Evolutionary conservation across 2,329 filamentous ascomycete genomes (phyloP).

Genomic region (Colletotrichum cordylinicola): DNA sequence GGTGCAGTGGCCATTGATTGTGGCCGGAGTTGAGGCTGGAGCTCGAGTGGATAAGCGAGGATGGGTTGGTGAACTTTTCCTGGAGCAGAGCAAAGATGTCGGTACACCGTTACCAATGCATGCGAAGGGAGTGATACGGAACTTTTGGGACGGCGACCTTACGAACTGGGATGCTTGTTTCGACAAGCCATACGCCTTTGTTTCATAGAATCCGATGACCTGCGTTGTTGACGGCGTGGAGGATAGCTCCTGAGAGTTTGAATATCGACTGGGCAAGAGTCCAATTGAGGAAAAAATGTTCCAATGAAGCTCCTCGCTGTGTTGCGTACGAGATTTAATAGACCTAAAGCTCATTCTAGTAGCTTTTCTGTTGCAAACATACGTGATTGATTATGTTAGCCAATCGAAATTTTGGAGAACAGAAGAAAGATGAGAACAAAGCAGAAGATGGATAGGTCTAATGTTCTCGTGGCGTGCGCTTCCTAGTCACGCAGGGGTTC

Average conservation of each 20-base stretch:
- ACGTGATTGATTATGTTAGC: background rate
- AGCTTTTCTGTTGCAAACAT: background rate
- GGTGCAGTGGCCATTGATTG: conserved; percentile 39
- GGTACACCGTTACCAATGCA: conserved; percentile 35
- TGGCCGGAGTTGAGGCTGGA: conserved; percentile 38
- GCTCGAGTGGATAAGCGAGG: conserved; percentile 9
- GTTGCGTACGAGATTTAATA: background rate
- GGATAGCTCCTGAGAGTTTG: background rate
- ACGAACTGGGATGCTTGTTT: conserved; percentile 43
- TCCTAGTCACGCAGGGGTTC: background rate
- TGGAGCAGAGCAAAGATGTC: conserved; percentile 28
- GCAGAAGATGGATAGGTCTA: background rate
- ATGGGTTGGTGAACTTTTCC: conserved; percentile 31
- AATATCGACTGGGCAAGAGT: background rate
- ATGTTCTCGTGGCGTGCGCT: background rate
- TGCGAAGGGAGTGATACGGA: conserved; percentile 35
- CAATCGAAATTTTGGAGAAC: background rate
- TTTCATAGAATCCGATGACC: background rate
- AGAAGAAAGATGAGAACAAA: background rate
- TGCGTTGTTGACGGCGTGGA: background rate
- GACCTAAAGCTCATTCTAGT: accelerated
- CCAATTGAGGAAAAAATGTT: background rate
- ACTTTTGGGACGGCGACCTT: conserved; percentile 37
- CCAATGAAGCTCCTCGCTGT: background rate
- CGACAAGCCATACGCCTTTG: conserved; percentile 35